phyloP scores from a whole-genome alignment of 352 stramenopile species.

The Pythium phragmitis region DNA sequence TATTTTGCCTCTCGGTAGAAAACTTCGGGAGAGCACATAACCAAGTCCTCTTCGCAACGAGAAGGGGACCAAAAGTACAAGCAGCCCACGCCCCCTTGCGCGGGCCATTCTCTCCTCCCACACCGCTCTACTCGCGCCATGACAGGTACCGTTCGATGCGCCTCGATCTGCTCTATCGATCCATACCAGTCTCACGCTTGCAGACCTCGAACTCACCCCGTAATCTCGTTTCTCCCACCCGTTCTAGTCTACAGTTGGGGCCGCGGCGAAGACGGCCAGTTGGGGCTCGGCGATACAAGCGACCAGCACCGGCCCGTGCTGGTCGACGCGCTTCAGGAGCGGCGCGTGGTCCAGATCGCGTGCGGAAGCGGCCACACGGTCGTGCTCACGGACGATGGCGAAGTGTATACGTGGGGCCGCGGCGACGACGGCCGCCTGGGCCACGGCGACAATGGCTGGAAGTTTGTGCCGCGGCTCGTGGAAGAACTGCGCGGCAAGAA shows the following conservation, averaged over 20 bases:
- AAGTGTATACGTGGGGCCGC: slow-evolving; percentile 90
- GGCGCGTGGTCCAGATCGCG: slow-evolving; percentile 84
- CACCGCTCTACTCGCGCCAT: slow-evolving; percentile 4
- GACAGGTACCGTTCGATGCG: slow-evolving; percentile 27
- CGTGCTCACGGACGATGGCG: slow-evolving; percentile 85
- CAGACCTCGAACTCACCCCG: neutral
- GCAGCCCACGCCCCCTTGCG: neutral
- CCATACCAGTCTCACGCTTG: neutral
- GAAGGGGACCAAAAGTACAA: neutral
- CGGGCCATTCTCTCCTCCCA: neutral
- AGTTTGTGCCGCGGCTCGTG: slow-evolving; percentile 94
- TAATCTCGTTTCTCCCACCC: neutral
- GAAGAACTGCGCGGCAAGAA: slow-evolving; percentile 90
- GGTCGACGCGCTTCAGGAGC: slow-evolving; percentile 81
- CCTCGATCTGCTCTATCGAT: slow-evolving; percentile 10
- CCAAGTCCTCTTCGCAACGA: neutral
- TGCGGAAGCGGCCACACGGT: slow-evolving; percentile 89
- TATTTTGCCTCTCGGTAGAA: slow-evolving; percentile 2
- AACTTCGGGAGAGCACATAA: slow-evolving; percentile 15
- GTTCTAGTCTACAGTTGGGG: slow-evolving; percentile 84
- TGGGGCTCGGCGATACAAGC: slow-evolving; percentile 84
- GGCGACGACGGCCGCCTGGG: slow-evolving; percentile 88
- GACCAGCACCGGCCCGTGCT: slow-evolving; percentile 85
- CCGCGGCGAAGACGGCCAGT: slow-evolving; percentile 83
- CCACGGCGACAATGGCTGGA: slow-evolving; percentile 96